Evolutionary conservation across 2,329 filamentous ascomycete species (phyloP).

Genomic region (Fonsecaea pugnacius): DNA sequence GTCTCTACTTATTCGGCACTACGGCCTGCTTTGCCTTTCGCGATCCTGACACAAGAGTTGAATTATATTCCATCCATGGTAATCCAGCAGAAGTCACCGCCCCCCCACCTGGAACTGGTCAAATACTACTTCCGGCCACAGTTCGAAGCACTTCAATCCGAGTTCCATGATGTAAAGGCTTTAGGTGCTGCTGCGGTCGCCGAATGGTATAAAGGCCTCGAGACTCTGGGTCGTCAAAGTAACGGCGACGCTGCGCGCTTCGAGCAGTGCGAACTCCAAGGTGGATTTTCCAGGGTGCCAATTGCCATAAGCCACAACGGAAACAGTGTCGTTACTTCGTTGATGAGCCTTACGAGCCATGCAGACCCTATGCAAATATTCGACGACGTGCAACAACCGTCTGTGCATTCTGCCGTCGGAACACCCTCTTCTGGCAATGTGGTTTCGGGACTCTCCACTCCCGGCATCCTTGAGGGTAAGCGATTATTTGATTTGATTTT

Average conservation of each 20-base stretch:
- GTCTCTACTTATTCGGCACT: slow-evolving; percentile 67
- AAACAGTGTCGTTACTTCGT: background rate
- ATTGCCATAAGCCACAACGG: background rate
- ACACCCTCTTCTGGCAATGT: slow-evolving; percentile 15
- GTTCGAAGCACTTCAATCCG: slow-evolving; percentile 64
- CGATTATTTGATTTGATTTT: background rate
- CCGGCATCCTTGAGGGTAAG: slow-evolving; percentile 8
- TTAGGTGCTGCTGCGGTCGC: slow-evolving; percentile 71
- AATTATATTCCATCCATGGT: slow-evolving; percentile 63
- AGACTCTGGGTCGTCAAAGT: slow-evolving; percentile 63
- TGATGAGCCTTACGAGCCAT: background rate
- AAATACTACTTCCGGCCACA: slow-evolving; percentile 70
- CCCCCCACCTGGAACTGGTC: slow-evolving; percentile 56
- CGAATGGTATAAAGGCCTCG: slow-evolving; percentile 79
- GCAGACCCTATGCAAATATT: background rate
- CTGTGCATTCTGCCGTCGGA: slow-evolving; percentile 31
- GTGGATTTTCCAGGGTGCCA: slow-evolving; percentile 37
- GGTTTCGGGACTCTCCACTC: background rate
- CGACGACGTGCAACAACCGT: slow-evolving; percentile 4
- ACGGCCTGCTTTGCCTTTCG: slow-evolving; percentile 70
- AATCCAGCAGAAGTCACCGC: slow-evolving; percentile 58
- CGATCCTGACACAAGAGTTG: slow-evolving; percentile 65
- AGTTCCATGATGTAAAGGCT: slow-evolving; percentile 67
- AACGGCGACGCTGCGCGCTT: slow-evolving; percentile 69
- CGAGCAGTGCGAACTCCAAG: slow-evolving; percentile 71